Conservation (phyloP, 1,284 basidiomycete genomes). For the Austropuccinia psidii region DNA sequence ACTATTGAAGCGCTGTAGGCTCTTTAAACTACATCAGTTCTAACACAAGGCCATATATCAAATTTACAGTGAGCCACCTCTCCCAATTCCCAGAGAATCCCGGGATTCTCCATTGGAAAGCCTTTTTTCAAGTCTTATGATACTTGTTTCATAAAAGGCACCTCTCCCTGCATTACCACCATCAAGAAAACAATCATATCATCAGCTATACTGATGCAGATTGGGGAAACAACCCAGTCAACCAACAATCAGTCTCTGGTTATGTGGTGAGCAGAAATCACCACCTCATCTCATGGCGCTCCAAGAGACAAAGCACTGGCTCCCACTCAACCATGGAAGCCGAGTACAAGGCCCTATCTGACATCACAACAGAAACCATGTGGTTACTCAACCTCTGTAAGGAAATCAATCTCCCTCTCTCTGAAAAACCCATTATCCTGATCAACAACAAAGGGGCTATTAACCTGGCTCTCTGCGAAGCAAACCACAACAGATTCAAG, state of each 20-base stretch:
- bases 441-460: not conserved
- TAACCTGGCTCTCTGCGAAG: not conserved
- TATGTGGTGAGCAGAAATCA: not conserved
- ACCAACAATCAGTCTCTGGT: not conserved
- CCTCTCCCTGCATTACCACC: too few relatives aligned
- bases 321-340: not conserved
- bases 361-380: not conserved
- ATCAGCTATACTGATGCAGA: not conserved
- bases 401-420: too few relatives aligned
- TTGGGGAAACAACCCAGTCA: not conserved
- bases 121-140: not conserved
- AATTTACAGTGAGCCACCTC: not conserved
- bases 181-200: not conserved
- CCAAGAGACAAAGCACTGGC: not conserved
- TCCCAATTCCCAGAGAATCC: not conserved
- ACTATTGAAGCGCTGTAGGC: too few relatives aligned
- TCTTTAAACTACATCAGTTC: too few relatives aligned
- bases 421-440: not conserved
- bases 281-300: not conserved
- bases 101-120: not conserved
- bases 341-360: constrained; percentile 5
- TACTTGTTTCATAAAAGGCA: too few relatives aligned
- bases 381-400: not conserved
- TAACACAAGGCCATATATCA: too few relatives aligned
- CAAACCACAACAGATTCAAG: not conserved